Percentiles rank a stretch among this genome's conserved stretches.
phyloP scores from a whole-genome alignment of 2,329 filamentous ascomycete species.

The Colletotrichum costaricense region DNA sequence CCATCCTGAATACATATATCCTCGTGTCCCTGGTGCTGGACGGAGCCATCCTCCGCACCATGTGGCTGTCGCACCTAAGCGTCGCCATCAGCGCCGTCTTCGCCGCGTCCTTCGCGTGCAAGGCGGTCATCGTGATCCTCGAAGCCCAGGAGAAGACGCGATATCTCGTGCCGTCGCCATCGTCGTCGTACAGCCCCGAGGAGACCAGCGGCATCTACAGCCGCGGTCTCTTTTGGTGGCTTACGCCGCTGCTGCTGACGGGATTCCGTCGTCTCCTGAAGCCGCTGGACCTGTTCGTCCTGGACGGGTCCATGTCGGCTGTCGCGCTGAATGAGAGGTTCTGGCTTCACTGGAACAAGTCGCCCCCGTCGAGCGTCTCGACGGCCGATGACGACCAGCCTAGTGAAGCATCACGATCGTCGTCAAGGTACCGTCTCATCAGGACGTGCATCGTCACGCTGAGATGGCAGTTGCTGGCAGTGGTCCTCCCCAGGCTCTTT shows the following conservation, averaged over 20 bases:
- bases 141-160: conserved; percentile 52
- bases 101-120: conserved; percentile 48
- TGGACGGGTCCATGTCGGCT: conserved; percentile 46
- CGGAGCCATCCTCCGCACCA: conserved; percentile 46
- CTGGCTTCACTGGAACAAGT: conserved; percentile 44
- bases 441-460: conserved; percentile 43
- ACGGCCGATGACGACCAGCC: neutral
- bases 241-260: conserved; percentile 45
- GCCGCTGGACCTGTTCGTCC: conserved; percentile 45
- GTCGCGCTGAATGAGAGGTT: conserved; percentile 44
- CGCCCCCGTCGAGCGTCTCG: conserved; percentile 36
- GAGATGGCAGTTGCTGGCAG: conserved; percentile 43
- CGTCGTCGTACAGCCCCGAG: conserved; percentile 47
- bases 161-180: conserved; percentile 40
- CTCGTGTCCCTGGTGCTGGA: conserved; percentile 48
- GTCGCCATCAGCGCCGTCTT: conserved; percentile 46
- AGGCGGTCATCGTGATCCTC: conserved; percentile 48
- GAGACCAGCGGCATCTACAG: conserved; percentile 50
- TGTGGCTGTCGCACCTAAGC: conserved; percentile 44
- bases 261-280: conserved; percentile 49
- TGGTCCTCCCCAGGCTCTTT: conserved; percentile 45
- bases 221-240: conserved; percentile 51
- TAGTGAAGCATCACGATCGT: conserved; percentile 1
- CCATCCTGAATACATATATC: conserved; percentile 46
- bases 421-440: conserved; percentile 39